These are phyloP conservation scores for Auricularia sp. DNA, from an alignment of 768 basidiomycete species.

Conservation along the genomic window DNA sequence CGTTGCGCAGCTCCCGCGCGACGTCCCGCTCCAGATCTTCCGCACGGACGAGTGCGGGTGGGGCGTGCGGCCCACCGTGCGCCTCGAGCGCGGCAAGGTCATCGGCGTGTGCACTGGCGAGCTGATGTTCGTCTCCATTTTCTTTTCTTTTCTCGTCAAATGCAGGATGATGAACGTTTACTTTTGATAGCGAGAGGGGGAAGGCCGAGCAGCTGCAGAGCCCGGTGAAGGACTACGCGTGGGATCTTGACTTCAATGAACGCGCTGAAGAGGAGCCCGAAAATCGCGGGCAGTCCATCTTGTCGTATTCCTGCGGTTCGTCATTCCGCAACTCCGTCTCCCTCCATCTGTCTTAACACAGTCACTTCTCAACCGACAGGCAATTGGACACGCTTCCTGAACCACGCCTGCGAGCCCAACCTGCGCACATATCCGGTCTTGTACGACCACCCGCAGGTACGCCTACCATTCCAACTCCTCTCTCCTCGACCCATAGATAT, in stretches of 20 bases:
- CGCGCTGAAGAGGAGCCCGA: conserved; percentile 25
- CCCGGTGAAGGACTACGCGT: conserved; percentile 39
- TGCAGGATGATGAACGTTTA: conserved; percentile 3
- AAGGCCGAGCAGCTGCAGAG: conserved; percentile 29
- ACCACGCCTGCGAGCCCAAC: conserved; percentile 63
- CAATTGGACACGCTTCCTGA: conserved; percentile 70
- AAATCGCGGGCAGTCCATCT: conserved; percentile 40
- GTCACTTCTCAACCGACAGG: conserved; percentile 26
- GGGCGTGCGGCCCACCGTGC: conserved; percentile 44
- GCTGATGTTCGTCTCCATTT: conserved; percentile 1
- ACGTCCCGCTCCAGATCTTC: conserved; percentile 55
- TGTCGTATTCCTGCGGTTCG: conserved; percentile 44
- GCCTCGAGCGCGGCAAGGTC: conserved; percentile 44
- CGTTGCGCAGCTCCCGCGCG: conserved; percentile 49
- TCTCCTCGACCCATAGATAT: conserved; percentile 28
- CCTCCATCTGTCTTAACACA: conserved; percentile 4
- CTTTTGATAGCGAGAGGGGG: conserved; percentile 31
- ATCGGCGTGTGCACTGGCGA: conserved; percentile 56
- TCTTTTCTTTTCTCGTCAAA: background rate
- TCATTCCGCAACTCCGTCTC: background rate
- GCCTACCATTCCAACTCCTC: conserved; percentile 7
- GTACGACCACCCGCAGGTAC: conserved; percentile 45
- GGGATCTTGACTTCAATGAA: conserved; percentile 56
- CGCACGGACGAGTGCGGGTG: conserved; percentile 50
- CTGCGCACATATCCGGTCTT: conserved; percentile 47